phyloP scores from a whole-genome alignment of 331 rosid species.

The Erythrophleum ivorense region DNA sequence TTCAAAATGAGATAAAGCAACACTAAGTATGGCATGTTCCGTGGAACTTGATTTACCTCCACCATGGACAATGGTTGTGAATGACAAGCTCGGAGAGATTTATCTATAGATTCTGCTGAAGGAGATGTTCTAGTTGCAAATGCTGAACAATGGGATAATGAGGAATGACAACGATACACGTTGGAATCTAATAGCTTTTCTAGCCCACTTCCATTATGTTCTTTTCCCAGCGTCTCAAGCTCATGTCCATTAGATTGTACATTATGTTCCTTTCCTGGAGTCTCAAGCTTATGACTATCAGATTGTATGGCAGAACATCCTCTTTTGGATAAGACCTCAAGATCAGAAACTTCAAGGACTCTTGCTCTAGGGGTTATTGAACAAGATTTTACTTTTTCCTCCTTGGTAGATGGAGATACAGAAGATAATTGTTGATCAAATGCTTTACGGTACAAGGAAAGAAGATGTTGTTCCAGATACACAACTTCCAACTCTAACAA shows the following conservation, averaged over 20 bases:
- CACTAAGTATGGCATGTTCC: not conserved
- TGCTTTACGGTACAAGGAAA: conserved; percentile 83
- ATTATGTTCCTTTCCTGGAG: conserved; percentile 45
- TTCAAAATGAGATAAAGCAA: not conserved
- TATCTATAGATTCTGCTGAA: conserved; percentile 55
- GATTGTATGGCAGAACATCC: conserved; percentile 58
- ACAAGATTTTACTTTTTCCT: conserved; percentile 53
- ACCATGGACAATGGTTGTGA: conserved; percentile 88
- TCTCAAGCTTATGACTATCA: conserved; percentile 48
- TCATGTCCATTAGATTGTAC: conserved; percentile 32
- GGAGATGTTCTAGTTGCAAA: conserved; percentile 60
- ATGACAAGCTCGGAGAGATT: conserved; percentile 77
- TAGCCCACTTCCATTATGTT: conserved; percentile 42
- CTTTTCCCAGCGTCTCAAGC: conserved; percentile 47
- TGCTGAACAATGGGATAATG: conserved; percentile 67
- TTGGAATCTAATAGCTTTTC: conserved; percentile 66
- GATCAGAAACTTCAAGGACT: conserved; percentile 47
- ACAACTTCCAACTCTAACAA: conserved; percentile 79
- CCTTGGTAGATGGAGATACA: conserved; percentile 60
- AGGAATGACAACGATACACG: conserved; percentile 88
- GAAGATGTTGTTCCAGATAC: conserved; percentile 87
- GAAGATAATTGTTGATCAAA: conserved; percentile 73
- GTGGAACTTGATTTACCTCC: conserved; percentile 68
- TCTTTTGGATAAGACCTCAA: conserved; percentile 45
- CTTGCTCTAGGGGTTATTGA: conserved; percentile 47